Conservation (phyloP, 2,329 filamentous ascomycete genomes). For the Pyrenochaeta sp. region DNA sequence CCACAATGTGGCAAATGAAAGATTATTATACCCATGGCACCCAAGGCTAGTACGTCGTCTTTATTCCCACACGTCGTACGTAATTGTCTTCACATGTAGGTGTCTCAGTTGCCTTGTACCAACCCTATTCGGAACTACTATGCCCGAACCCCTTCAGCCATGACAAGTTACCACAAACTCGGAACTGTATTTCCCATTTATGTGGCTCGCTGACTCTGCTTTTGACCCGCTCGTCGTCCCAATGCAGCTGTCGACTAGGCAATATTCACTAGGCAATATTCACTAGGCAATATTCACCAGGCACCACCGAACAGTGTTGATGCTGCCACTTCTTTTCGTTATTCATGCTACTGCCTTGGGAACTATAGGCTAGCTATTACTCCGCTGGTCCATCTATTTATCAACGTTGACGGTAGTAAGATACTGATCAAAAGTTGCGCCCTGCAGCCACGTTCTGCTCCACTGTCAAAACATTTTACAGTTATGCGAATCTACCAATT, state of each 20-base stretch:
- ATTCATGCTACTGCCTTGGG: neutral
- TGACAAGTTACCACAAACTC: neutral
- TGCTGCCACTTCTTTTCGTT: too few species aligned
- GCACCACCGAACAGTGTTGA: too few species aligned
- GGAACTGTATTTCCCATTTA: conserved; percentile 3
- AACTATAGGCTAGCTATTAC: neutral
- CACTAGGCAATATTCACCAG: too few species aligned
- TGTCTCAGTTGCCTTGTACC: conserved; percentile 32
- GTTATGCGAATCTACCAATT: too few species aligned
- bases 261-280: neutral
- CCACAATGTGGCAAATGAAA: conserved; percentile 12
- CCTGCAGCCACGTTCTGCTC: neutral
- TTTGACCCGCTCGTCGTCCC: conserved; percentile 17
- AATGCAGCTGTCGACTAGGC: conserved; percentile 11
- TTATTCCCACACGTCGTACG: neutral
- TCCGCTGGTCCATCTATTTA: neutral
- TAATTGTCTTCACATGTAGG: neutral
- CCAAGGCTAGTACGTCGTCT: neutral
- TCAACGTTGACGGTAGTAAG: neutral
- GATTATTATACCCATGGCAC: neutral
- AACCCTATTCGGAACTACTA: conserved; percentile 2
- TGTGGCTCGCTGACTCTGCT: conserved; percentile 13
- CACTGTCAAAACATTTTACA: neutral
- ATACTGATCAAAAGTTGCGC: neutral
- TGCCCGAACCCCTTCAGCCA: neutral